Evolutionary conservation across 2,329 filamentous ascomycete genomes (phyloP).

Genomic region (Hypoxylon sp.): DNA sequence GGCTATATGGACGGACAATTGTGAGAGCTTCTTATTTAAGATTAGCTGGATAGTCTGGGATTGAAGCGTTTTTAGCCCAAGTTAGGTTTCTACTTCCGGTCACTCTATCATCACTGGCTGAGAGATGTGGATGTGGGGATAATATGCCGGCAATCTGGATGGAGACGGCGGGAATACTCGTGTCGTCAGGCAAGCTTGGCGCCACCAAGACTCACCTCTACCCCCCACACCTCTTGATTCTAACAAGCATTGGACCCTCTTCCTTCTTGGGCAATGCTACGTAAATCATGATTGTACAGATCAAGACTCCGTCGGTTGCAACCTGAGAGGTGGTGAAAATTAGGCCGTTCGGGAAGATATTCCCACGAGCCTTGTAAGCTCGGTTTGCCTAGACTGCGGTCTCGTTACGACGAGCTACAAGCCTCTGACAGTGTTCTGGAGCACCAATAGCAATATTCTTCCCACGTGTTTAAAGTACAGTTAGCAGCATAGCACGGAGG

Average conservation of each 20-base stretch:
- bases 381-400: conserved; percentile 1
- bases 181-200: conserved; percentile 29
- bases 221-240: conserved; percentile 20
- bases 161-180: conserved; percentile 40
- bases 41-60: conserved; percentile 8
- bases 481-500: conserved; percentile 23
- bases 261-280: conserved; percentile 17
- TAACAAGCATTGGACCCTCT: conserved; percentile 9
- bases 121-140: conserved; percentile 22
- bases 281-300: conserved; percentile 15
- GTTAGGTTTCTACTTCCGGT: conserved; percentile 9
- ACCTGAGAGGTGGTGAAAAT: conserved; percentile 44
- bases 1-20: conserved; percentile 1
- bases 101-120: conserved; percentile 8
- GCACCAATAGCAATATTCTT: conserved; percentile 29
- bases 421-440: conserved; percentile 17
- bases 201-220: conserved; percentile 11
- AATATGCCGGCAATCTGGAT: conserved; percentile 44
- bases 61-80: conserved; percentile 25
- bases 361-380: conserved; percentile 30
- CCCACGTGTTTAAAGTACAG: conserved; percentile 16
- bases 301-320: conserved; percentile 10
- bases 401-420: conserved; percentile 16
- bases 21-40: conserved; percentile 3
- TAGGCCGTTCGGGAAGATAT: conserved; percentile 47